Conservation (phyloP, 805 yeast genomes). For the Saturnispora serradocipensis region DNA sequence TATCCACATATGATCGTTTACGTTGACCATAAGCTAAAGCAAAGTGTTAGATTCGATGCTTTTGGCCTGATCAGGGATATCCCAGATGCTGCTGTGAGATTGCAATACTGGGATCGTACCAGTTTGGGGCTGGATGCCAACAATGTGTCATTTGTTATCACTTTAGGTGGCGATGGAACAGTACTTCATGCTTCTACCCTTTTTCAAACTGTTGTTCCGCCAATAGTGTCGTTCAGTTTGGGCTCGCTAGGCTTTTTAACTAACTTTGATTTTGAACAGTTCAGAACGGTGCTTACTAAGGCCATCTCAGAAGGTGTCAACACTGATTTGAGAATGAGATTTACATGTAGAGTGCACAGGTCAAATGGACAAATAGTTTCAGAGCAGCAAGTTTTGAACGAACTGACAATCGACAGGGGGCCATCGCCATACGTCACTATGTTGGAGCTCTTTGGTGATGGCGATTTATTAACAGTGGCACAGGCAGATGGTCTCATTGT, state of each 20-base stretch:
- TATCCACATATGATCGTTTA: constrained; percentile 35
- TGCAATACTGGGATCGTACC: constrained; percentile 63
- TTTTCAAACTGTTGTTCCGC: constrained; percentile 83
- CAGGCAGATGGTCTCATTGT: constrained; percentile 91
- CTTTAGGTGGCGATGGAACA: constrained; percentile 97
- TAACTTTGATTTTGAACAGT: constrained; percentile 71
- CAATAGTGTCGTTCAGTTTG: constrained; percentile 77
- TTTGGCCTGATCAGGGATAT: constrained; percentile 39
- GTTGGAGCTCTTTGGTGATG: constrained; percentile 85
- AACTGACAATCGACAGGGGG: constrained; percentile 85
- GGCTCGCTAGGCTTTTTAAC: constrained; percentile 93
- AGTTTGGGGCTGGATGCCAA: constrained; percentile 39
- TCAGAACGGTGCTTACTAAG: constrained; percentile 44
- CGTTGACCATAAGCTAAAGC: constrained; percentile 62
- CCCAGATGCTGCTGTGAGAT: constrained; percentile 35
- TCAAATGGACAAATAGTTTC: constrained; percentile 44
- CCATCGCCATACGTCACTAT: constrained; percentile 89
- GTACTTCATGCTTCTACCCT: constrained; percentile 81
- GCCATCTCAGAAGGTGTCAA: constrained; percentile 65
- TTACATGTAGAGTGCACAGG: constrained; percentile 66
- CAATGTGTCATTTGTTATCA: constrained; percentile 65
- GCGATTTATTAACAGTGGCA: constrained; percentile 73
- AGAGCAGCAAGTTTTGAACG: constrained; percentile 78
- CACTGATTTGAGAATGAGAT: constrained; percentile 76
- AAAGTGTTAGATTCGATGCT: constrained; percentile 55